Percentiles rank a stretch among this genome's conserved stretches.
These are phyloP conservation scores for Xylariaceae sp. DNA, from an alignment of 2,329 filamentous ascomycete species.

Conservation along the genomic window DNA sequence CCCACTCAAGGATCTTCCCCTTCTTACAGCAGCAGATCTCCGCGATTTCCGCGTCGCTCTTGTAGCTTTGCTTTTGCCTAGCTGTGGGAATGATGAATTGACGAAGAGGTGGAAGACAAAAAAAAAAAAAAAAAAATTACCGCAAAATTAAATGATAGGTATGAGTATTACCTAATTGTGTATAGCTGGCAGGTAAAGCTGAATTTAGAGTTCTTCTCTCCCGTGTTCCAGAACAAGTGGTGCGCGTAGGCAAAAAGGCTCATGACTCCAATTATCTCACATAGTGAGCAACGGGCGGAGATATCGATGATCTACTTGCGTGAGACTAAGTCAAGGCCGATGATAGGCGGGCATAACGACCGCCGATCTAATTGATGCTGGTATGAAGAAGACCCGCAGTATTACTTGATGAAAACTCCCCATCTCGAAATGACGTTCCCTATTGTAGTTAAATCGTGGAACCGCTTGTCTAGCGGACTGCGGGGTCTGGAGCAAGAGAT, in stretches of 20 bases:
- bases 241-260: no score
- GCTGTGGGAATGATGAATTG: not conserved
- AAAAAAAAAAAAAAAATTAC: no score
- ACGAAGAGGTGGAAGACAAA: no score
- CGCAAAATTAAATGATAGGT: no score
- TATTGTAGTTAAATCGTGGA: not conserved
- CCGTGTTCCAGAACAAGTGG: no score
- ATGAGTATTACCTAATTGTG: no score
- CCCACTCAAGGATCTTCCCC: not conserved
- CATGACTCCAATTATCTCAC: not conserved
- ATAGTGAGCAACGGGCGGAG: conserved; percentile 1
- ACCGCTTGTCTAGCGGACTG: conserved; percentile 6
- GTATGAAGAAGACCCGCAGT: conserved; percentile 1
- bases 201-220: no score
- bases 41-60: not conserved
- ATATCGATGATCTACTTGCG: not conserved
- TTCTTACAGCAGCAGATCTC: not conserved
- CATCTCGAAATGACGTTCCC: conserved; percentile 2
- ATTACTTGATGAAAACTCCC: conserved; percentile 26
- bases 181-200: no score
- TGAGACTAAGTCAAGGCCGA: no score
- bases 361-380: conserved; percentile 11
- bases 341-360: not conserved
- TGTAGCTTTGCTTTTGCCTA: not conserved
- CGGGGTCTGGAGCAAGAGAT: conserved; percentile 19